Conservation (phyloP, 345 rosid genomes). For the Eucalyptus albens region DNA sequence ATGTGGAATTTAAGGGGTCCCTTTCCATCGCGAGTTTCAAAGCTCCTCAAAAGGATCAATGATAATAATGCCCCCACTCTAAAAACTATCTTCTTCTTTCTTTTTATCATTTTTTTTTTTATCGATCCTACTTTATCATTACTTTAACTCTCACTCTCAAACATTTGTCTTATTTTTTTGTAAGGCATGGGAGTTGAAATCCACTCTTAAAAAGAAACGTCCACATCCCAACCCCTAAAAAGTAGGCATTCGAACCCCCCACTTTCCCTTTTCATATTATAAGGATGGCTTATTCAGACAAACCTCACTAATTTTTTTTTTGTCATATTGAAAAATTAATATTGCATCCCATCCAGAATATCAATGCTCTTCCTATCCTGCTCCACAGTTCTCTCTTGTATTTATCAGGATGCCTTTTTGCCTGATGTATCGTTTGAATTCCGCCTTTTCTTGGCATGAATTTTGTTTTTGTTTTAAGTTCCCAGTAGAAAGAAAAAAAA, state of each 20-base stretch:
- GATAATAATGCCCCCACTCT: too few species aligned
- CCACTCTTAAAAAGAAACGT: rapidly evolving
- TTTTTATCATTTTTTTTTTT: too few species aligned
- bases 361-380: not conserved
- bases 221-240: rapidly evolving
- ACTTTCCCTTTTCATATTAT: rapidly evolving
- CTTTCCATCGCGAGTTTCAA: not conserved
- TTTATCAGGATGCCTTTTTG: not conserved
- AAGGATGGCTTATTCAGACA: rapidly evolving
- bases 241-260: rapidly evolving
- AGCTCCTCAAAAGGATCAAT: not conserved
- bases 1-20: not conserved
- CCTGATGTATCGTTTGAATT: not conserved
- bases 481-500: too few species aligned
- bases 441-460: rapidly evolving
- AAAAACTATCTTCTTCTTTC: rapidly evolving
- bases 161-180: rapidly evolving
- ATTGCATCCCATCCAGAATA: too few species aligned
- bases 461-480: too few species aligned
- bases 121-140: rapidly evolving
- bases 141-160: rapidly evolving
- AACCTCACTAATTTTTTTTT: rapidly evolving
- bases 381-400: not conserved
- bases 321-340: too few species aligned
- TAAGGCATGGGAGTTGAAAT: rapidly evolving